Conservation (phyloP, 2,329 filamentous ascomycete species). For the Colletotrichum sp. region DNA sequence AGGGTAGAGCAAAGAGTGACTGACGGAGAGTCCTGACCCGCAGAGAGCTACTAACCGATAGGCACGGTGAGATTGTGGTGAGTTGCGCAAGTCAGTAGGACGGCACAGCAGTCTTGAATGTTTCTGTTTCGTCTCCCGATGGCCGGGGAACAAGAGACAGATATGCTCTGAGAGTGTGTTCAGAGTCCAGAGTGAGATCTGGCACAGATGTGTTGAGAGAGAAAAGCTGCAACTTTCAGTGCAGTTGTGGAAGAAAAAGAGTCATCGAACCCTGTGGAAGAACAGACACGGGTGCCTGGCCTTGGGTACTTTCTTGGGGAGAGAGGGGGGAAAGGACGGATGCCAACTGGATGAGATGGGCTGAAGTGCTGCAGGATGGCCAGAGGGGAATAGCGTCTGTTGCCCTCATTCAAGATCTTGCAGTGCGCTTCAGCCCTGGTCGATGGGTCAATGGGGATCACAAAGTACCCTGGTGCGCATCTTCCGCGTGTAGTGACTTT, state of each 20-base stretch:
- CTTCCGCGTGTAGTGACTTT: background rate
- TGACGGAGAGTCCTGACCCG: conserved; percentile 1
- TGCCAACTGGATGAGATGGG: background rate
- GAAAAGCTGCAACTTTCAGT: background rate
- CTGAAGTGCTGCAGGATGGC: background rate
- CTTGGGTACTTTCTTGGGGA: background rate
- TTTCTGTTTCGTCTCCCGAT: background rate
- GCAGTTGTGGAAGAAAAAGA: background rate
- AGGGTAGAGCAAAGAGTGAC: background rate
- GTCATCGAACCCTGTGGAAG: conserved; percentile 17
- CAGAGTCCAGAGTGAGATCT: background rate
- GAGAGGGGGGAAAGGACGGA: background rate
- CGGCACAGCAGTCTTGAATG: background rate
- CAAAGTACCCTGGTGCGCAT: background rate
- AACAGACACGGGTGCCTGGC: conserved; percentile 5
- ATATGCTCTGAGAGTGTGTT: background rate
- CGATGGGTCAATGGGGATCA: background rate
- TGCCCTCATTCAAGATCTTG: conserved; percentile 7
- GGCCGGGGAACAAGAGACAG: background rate
- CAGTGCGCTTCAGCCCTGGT: background rate
- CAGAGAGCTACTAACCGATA: background rate
- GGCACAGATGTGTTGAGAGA: background rate
- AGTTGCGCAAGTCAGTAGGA: conserved; percentile 3
- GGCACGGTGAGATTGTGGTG: background rate
- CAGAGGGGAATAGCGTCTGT: background rate